Base-by-base conservation (phyloP, 2,329 filamentous ascomycete species). In the Phaeosphaeriaceae sp. region DNA sequence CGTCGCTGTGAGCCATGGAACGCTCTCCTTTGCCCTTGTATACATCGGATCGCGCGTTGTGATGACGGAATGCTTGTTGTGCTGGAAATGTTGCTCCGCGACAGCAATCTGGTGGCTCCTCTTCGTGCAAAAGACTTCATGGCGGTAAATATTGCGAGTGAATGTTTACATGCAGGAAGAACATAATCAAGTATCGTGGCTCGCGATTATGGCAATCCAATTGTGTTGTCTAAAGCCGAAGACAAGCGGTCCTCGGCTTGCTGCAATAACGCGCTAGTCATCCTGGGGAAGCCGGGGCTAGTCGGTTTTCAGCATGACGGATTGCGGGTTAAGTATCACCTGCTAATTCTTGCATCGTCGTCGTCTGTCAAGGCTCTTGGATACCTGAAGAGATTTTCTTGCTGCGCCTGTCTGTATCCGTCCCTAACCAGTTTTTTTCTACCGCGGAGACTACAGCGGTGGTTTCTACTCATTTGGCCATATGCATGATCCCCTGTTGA, bases 1-100 rank as follows among this genome's bases (percentile, higher is more conserved):
- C 70, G 58, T 19, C 57, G 65, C 15, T 63, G 57, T 19, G 79
- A 77, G 22, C 61, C 67, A 59, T 75, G 73, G 52, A 83, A 80
- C 52, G 80, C 81, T 68, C 73, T 68, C 51, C 60, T 61, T 40
- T 73, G 69, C n/a, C 67, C 61, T 55, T 67, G 69, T 62, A 59
- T 59, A 55, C 60, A 67, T 40, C 64, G 56, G 44, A 64, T 61
- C 55, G 59, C 56, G 61, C 58, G 66, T 55, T 66, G 66, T 26
- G 62, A 64, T n/a, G 61, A 53, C 19, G 66, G 64, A 54, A 72
- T 71, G 66, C 71, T 61, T 22, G 61, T 58, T 56, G 66, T 65
- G 50, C 66, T 66, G 35, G 58, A 55, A 10, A 64, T 44, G 52
- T 56, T 65, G 56, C 64, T 63, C 42, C 66, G 72, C 40, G 63